These are phyloP conservation scores for Tricholoma bakamatsutake DNA, from an alignment of 768 basidiomycete species.

Conservation along the genomic window DNA sequence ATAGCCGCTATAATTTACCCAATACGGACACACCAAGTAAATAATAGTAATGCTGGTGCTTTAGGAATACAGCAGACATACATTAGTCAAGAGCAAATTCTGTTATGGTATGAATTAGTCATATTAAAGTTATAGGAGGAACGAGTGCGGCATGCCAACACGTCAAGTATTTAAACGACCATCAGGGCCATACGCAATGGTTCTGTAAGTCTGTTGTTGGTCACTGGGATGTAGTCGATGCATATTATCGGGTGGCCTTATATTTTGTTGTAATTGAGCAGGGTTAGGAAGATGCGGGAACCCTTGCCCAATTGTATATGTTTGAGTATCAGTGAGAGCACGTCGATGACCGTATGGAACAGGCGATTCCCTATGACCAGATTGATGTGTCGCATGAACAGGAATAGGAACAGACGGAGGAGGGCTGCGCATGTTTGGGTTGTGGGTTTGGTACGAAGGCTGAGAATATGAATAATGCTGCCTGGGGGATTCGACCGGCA, in stretches of 20 bases:
- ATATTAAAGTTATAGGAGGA: constrained; percentile 7
- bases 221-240: constrained; percentile 25
- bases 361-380: constrained; percentile 36
- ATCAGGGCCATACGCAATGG: constrained; percentile 37
- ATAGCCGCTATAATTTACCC: neutral
- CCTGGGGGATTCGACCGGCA: constrained; percentile 37
- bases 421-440: constrained; percentile 33
- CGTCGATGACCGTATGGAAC: constrained; percentile 52
- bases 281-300: constrained; percentile 45
- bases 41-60: neutral
- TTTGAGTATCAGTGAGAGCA: constrained; percentile 52
- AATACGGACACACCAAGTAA: neutral
- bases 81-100: neutral
- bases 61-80: neutral
- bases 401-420: constrained; percentile 31
- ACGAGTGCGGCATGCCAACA: constrained; percentile 23
- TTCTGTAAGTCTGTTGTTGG: constrained; percentile 27
- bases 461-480: constrained; percentile 51
- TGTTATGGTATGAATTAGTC: constrained; percentile 14
- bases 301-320: constrained; percentile 42
- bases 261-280: constrained; percentile 31
- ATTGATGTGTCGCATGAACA: constrained; percentile 31
- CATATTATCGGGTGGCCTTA: constrained; percentile 42
- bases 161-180: constrained; percentile 42
- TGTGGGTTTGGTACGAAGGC: constrained; percentile 38